Percentiles rank a stretch among this genome's conserved stretches.
phyloP scores from a whole-genome alignment of 1,284 basidiomycete genomes.

The Schizopora paradoxa region DNA sequence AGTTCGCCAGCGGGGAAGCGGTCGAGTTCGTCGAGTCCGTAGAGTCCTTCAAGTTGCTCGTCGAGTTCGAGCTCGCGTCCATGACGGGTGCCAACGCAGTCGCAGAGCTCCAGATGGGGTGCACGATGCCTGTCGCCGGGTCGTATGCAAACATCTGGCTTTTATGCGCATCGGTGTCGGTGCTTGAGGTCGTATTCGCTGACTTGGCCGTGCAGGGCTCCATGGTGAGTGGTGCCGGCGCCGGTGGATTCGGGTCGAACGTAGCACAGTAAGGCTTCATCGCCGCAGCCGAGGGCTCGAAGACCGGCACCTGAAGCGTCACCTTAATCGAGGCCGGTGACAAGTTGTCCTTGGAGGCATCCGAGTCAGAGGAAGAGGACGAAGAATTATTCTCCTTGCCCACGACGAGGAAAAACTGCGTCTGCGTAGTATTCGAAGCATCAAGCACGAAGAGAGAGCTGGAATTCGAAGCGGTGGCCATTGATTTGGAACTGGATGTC shows the following conservation, averaged over 20 bases:
- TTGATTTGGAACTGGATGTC: slow-evolving; percentile 19
- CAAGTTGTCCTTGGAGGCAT: slow-evolving; percentile 18
- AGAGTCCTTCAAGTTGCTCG: slow-evolving; percentile 7
- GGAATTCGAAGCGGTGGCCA: slow-evolving; percentile 20
- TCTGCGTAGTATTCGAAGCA: slow-evolving; percentile 48
- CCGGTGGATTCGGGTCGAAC: slow-evolving; percentile 46
- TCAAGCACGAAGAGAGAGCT: slow-evolving; percentile 43
- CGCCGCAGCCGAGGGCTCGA: slow-evolving; percentile 32
- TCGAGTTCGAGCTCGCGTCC: slow-evolving; percentile 20
- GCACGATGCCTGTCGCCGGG: slow-evolving; percentile 39
- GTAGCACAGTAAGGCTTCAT: slow-evolving; percentile 52
- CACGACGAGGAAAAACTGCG: slow-evolving; percentile 45
- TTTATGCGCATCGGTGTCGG: slow-evolving; percentile 29
- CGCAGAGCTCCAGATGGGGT: slow-evolving; percentile 42
- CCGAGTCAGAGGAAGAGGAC: slow-evolving; percentile 17
- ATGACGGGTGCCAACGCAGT: slow-evolving; percentile 21
- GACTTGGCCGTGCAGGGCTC: slow-evolving; percentile 34
- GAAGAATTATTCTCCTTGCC: slow-evolving; percentile 17
- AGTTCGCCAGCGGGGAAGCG: slow-evolving; percentile 7
- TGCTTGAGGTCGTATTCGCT: slow-evolving; percentile 1
- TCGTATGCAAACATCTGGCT: slow-evolving; percentile 61
- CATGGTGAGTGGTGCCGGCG: slow-evolving; percentile 45
- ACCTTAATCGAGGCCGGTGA: slow-evolving; percentile 31
- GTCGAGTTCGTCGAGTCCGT: slow-evolving; percentile 16
- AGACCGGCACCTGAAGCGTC: slow-evolving; percentile 41